These are phyloP conservation scores for Penicillium fimorum DNA, from an alignment of 495 filamentous ascomycete genomes.

Conservation along the genomic window DNA sequence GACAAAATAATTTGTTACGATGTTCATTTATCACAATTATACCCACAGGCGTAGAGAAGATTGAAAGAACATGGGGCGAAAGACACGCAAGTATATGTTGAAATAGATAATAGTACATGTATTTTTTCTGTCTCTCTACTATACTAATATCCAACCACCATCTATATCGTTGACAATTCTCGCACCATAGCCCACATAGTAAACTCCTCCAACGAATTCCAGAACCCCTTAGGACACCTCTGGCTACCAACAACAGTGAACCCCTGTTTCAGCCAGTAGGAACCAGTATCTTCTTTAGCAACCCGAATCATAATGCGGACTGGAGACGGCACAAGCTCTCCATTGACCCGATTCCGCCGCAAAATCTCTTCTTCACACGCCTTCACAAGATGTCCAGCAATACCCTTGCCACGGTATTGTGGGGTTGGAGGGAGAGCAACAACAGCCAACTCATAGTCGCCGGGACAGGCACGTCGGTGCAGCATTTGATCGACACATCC, in stretches of 20 bases:
- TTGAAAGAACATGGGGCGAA: background rate
- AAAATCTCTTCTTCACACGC: background rate
- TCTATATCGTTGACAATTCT: background rate
- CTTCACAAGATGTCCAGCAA: background rate
- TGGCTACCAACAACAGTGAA: background rate
- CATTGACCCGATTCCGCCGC: background rate
- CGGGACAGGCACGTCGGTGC: background rate
- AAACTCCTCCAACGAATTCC: background rate
- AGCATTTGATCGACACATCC: background rate
- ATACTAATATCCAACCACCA: background rate
- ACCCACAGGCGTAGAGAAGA: too few relatives aligned
- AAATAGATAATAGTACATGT: background rate
- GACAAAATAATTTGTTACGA: too few relatives aligned
- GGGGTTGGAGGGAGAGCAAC: background rate
- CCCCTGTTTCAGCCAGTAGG: background rate
- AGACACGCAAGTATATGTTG: background rate
- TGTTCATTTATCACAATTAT: too few relatives aligned
- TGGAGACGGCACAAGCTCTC: background rate
- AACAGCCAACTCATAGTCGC: background rate
- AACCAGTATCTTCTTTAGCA: background rate
- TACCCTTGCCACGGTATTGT: background rate
- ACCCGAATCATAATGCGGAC: background rate
- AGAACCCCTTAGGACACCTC: background rate
- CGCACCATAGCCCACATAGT: background rate
- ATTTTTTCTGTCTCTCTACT: background rate